Base-by-base conservation (phyloP, 164 flowering plant genomes). In the Aristolochia contorta region DNA sequence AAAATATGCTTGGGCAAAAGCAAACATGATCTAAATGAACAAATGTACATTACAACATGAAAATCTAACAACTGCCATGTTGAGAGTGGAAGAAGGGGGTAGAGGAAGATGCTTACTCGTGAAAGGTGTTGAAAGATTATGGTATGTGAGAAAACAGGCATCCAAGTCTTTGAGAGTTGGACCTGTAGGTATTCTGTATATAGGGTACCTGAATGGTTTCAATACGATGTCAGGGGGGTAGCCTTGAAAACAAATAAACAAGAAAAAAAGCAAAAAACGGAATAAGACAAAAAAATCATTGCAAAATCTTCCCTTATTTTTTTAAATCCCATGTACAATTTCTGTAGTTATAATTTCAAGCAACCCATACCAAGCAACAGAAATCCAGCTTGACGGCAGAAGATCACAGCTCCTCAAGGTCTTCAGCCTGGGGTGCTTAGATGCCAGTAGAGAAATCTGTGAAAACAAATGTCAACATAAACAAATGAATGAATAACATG, bases 121-220 rank as follows among this genome's bases (percentile, higher is more conserved):
- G 43, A 69, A 56, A 20, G 67, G 75, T 27, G 89, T 79, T 52
- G 95, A 85, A 32, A 87, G 74, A 52, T 67, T 69, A 66, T 85
- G 95, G 65, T 78, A 85, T 14, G 95, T 80, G 45, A 87, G 69
- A 68, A 85, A 87, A 50, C 81, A 83, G 4, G 89, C 85, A 55
- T 87, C 91, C 71, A 85, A 62, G 66, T 78, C 82, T 61, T 71
- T 71, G n/a, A 85, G 69, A 12, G 83, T 83, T 58, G 80, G 84
- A 27, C 95, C 95, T 13, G 70, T 65, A 30, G 95, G 95, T 76
- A 87, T 85, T 73, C 95, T 77, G 64, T 87, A 87, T 68, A 87
- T 87, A n/a, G 95, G 95, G 63, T 87, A 87, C 95, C 95, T 87
- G 68, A 56, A 77, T 15, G 62, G 45, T 54, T 21, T 24, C 43